Evolutionary conservation across 805 yeast species (phyloP).

Genomic region (Scheffersomyces amazonensis): DNA sequence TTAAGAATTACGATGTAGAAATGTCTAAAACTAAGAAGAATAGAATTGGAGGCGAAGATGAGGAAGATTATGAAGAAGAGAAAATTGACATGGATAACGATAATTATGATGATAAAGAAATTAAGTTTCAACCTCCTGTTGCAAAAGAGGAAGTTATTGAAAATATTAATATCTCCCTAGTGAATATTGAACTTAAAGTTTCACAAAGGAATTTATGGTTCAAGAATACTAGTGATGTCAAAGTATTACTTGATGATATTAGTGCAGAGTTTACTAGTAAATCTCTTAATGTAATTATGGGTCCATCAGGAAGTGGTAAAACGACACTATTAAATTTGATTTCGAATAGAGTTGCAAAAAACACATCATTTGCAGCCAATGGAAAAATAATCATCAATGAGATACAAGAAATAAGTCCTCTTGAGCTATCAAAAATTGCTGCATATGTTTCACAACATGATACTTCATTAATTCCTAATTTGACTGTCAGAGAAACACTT

Average conservation of each 20-base stretch:
- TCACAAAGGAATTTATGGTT: no score
- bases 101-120: neutral
- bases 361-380: constrained; percentile 3
- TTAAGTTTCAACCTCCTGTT: neutral
- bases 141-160: constrained; percentile 2
- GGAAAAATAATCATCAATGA: constrained; percentile 2
- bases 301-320: constrained; percentile 42
- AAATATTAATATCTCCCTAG: constrained; percentile 1
- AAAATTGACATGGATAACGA: neutral
- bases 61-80: constrained; percentile 1
- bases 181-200: neutral
- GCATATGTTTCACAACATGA: constrained; percentile 21
- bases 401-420: neutral
- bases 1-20: constrained; percentile 50
- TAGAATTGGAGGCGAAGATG: constrained; percentile 7
- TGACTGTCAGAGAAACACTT: constrained; percentile 18
- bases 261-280: constrained; percentile 27
- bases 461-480: constrained; percentile 28
- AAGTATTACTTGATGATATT: constrained; percentile 18
- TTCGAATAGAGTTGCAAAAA: constrained; percentile 52
- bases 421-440: constrained; percentile 3
- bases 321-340: constrained; percentile 34
- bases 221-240: neutral
- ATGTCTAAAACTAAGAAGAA: constrained; percentile 42
- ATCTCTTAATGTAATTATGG: constrained; percentile 39